Percentiles rank a stretch among this genome's conserved stretches.
These are phyloP conservation scores for Cicer chorassanicum DNA, from an alignment of 306 rosid genomes.

Conservation along the genomic window DNA sequence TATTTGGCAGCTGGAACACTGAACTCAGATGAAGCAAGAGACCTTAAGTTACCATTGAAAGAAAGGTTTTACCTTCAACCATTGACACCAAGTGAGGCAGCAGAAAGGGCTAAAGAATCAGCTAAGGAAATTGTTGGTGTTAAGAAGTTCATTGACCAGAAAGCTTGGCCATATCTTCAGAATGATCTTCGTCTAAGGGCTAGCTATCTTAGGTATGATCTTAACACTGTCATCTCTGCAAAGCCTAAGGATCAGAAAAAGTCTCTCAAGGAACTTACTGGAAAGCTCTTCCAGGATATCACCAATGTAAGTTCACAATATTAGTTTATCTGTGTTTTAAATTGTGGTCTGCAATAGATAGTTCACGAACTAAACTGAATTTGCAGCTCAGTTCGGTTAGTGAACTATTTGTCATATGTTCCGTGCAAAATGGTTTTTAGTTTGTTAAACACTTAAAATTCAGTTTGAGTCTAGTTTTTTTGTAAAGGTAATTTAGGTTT, in stretches of 20 bases:
- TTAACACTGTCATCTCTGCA: constrained; percentile 75
- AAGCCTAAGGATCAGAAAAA: constrained; percentile 81
- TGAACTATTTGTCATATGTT: too few relatives aligned
- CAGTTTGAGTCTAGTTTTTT: too few relatives aligned
- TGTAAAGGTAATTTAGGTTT: too few relatives aligned
- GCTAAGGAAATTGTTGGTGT: constrained; percentile 85
- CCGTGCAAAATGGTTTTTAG: too few relatives aligned
- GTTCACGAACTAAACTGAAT: too few relatives aligned
- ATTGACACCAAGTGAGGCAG: constrained; percentile 69
- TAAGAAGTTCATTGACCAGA: constrained; percentile 78
- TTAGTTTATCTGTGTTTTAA: not conserved
- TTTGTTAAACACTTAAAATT: too few relatives aligned
- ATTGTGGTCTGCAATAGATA: too few relatives aligned
- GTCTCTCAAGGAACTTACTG: constrained; percentile 75
- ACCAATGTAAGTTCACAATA: constrained; percentile 60
- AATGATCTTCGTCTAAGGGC: constrained; percentile 83
- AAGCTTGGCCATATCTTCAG: constrained; percentile 96
- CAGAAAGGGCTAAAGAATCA: constrained; percentile 81
- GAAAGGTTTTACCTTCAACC: constrained; percentile 85
- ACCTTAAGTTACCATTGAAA: constrained; percentile 73
- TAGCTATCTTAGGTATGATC: constrained; percentile 81
- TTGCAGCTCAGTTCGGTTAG: too few relatives aligned
- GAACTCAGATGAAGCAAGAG: constrained; percentile 90
- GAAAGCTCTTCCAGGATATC: constrained; percentile 83
- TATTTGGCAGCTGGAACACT: constrained; percentile 82